Evolutionary conservation across 495 filamentous ascomycete species (phyloP).

Genomic region (Aspergillus homomorphus): DNA sequence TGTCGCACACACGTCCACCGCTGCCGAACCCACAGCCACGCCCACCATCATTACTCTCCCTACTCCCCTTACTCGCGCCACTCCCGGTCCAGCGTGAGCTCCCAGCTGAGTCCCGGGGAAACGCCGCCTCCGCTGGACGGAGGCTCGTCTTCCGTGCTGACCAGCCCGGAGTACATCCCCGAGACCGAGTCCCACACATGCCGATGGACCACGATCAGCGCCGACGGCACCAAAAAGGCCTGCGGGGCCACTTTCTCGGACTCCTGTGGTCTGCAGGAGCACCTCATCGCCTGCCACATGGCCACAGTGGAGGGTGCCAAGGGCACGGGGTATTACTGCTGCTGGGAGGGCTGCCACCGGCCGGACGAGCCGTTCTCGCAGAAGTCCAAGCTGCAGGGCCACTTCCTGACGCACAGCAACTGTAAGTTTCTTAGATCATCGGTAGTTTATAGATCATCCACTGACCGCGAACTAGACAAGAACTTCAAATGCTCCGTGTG

Average conservation of each 20-base stretch:
- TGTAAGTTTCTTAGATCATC: slow-evolving; percentile 26
- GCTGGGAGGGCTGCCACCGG: slow-evolving; percentile 47
- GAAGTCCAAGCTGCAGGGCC: slow-evolving; percentile 50
- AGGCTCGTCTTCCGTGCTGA: slow-evolving; percentile 37
- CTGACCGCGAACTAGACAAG: slow-evolving; percentile 36
- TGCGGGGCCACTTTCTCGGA: slow-evolving; percentile 39
- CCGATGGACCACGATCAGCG: slow-evolving; percentile 34
- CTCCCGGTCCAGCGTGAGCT: slow-evolving; percentile 43
- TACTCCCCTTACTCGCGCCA: slow-evolving; percentile 45
- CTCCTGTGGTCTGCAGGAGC: slow-evolving; percentile 41
- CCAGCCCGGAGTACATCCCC: slow-evolving; percentile 38
- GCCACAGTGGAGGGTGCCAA: slow-evolving; percentile 41
- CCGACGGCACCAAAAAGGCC: slow-evolving; percentile 28
- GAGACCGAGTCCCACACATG: slow-evolving; percentile 38
- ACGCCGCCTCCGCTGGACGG: slow-evolving; percentile 45
- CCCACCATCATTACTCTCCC: slow-evolving; percentile 30
- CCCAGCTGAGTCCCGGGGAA: slow-evolving; percentile 41
- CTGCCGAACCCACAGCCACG: slow-evolving; percentile 34
- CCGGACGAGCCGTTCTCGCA: slow-evolving; percentile 48
- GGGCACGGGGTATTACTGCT: slow-evolving; percentile 48
- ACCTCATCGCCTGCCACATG: slow-evolving; percentile 42
- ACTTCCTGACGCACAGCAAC: slow-evolving; percentile 49
- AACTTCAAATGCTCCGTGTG: slow-evolving; percentile 47
- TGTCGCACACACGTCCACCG: slow-evolving; percentile 38
- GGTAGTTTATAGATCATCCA: not conserved